Base-by-base conservation (phyloP, 352 stramenopile species). In the Halophytophthora batemanensis region DNA sequence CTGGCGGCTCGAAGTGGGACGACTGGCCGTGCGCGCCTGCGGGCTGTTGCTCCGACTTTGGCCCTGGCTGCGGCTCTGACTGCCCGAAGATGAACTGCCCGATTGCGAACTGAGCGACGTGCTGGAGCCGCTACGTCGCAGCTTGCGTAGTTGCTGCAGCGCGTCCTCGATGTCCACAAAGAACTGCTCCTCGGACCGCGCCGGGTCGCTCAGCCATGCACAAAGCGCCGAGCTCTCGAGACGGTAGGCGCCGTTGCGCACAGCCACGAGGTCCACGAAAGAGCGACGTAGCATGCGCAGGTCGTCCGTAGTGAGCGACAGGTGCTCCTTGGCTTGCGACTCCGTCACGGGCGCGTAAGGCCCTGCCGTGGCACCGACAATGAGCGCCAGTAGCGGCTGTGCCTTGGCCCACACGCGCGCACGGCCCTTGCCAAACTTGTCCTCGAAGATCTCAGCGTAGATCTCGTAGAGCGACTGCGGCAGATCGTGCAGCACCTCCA, bases 391-490 rank as follows among this genome's bases (percentile, higher is more conserved):
- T 35, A 92, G 67, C 8, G 79, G 81, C 22, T 89, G 74, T 1
- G 68, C 81, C 57, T 91, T 91, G 31, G 67, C 66, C 84, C 84
- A 94, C n/a, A 88, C 48, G 18, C 82, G 84, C n/a, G 56, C 77
- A 18, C 69, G 76, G 12, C 77, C 82, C 23, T 84, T 71, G 23
- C 84, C 84, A 45, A 92, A 94, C 62, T 94, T 94, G 56, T 94
- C 84, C 44, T 94, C 77, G 41, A 94, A 94, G 36, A 94, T 91
- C 57, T 90, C 77, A 2, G 74, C 70, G 49, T 86, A 92, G 47
- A 94, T 94, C 38, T 90, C 84, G 56, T 81, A 86, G 23, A 94
- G 58, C 14, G 79, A 82, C 59, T 92, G 70, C 2, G 84, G 84
- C 28, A 94, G 61, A 22, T 94, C 79, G 15, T 87, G 57, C 5